Evolutionary conservation across 345 rosid genomes (phyloP).

Genomic region (Carallia brachiata): DNA sequence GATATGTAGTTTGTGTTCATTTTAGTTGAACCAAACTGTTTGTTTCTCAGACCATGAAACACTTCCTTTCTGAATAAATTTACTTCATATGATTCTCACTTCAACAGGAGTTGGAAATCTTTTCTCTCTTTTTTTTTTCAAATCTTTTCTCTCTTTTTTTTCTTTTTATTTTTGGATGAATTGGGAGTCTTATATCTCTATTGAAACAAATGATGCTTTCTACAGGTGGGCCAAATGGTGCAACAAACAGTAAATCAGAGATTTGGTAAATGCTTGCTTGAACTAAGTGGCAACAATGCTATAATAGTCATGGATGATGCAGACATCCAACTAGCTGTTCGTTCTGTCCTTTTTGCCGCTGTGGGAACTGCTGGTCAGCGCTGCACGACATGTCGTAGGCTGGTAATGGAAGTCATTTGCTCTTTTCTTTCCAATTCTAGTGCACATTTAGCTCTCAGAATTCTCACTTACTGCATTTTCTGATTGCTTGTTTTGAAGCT

Average conservation of each 20-base stretch:
- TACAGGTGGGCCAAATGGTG: constrained; percentile 77
- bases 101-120: neutral
- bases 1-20: neutral
- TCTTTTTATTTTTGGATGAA: too few species aligned
- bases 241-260: constrained; percentile 81
- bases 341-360: constrained; percentile 88
- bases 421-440: constrained; percentile 16
- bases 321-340: constrained; percentile 74
- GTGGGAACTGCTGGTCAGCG: constrained; percentile 99
- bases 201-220: neutral
- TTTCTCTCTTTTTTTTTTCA: neutral
- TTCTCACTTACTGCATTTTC: constrained; percentile 9
- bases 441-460: neutral
- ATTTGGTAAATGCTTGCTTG: constrained; percentile 89
- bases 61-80: too few species aligned
- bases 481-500: constrained; percentile 50
- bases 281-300: constrained; percentile 94
- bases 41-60: too few species aligned
- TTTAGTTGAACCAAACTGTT: too few species aligned
- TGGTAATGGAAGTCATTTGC: constrained; percentile 45
- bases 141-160: neutral
- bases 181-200: neutral
- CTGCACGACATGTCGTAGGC: constrained; percentile 98
- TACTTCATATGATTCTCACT: too few species aligned
- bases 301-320: constrained; percentile 95